These are phyloP conservation scores for Quillaja saponaria DNA, from an alignment of 306 rosid species.

Conservation along the genomic window DNA sequence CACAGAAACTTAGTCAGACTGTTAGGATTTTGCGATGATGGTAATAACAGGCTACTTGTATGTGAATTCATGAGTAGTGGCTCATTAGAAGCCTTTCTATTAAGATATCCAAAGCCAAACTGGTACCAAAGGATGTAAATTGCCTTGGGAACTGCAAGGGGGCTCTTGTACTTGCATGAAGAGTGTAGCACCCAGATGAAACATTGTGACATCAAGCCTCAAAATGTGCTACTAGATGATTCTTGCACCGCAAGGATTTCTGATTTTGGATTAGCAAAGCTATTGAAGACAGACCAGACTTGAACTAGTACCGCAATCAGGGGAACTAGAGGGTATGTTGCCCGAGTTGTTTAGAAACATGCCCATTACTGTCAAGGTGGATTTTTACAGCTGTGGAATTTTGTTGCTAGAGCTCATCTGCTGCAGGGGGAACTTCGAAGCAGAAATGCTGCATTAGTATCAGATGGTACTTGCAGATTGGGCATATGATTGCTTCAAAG, in stretches of 20 bases:
- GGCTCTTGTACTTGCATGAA: constrained; percentile 30
- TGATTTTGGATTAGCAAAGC: constrained; percentile 25
- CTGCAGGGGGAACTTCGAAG: constrained; percentile 22
- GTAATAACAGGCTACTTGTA: constrained; percentile 23
- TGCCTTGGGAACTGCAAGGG: constrained; percentile 22
- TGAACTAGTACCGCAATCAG: neutral
- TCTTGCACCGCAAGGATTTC: constrained; percentile 11
- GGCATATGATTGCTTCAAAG: constrained; percentile 22
- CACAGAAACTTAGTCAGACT: constrained; percentile 30
- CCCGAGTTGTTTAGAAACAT: constrained; percentile 22
- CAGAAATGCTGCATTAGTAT: constrained; percentile 10
- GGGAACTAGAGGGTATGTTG: constrained; percentile 29
- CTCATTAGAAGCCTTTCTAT: constrained; percentile 12
- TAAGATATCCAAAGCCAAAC: constrained; percentile 1
- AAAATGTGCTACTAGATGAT: constrained; percentile 24
- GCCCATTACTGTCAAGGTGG: constrained; percentile 21
- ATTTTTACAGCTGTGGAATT: constrained; percentile 24
- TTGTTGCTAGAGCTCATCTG: constrained; percentile 28
- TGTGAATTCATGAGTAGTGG: constrained; percentile 27
- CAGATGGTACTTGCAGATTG: constrained; percentile 17
- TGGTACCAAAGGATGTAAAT: constrained; percentile 26
- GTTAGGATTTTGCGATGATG: constrained; percentile 26
- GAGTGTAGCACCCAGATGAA: constrained; percentile 20
- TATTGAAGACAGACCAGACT: constrained; percentile 16
- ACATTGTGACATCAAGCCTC: constrained; percentile 28